A percentile compares a stretch with the other conserved stretches of the same genome.
Conservation (phyloP, 1,284 basidiomycete genomes). For the Austroboletus olivaceoglutinosus region DNA sequence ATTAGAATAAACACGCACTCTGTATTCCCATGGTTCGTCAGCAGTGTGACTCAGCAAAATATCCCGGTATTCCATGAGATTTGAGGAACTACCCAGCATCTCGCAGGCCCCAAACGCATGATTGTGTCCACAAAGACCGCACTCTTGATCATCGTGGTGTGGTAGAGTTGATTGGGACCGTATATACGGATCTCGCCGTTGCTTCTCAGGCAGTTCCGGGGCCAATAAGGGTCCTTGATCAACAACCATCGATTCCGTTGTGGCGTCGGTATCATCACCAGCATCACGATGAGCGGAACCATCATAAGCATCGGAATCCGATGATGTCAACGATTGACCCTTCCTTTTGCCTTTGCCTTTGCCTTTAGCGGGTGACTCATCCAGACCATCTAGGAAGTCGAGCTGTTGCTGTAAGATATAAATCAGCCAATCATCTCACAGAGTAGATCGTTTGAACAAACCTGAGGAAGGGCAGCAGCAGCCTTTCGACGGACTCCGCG, state of each 20-base stretch:
- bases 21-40: slow-evolving; percentile 61
- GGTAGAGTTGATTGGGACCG: slow-evolving; percentile 17
- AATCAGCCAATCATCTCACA: slow-evolving; percentile 3
- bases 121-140: slow-evolving; percentile 59
- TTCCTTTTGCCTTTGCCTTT: slow-evolving; percentile 31
- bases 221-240: slow-evolving; percentile 2
- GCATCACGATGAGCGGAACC: slow-evolving; percentile 13
- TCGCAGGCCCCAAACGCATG: slow-evolving; percentile 54
- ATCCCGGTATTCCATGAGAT: slow-evolving; percentile 65
- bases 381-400: slow-evolving; percentile 30
- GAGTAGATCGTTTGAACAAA: slow-evolving; percentile 23
- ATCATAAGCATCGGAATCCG: slow-evolving; percentile 34
- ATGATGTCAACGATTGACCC: slow-evolving; percentile 23
- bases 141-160: slow-evolving; percentile 31
- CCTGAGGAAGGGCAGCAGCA: slow-evolving; percentile 56
- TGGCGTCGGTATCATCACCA: slow-evolving; percentile 26
- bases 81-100: slow-evolving; percentile 64
- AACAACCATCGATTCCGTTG: slow-evolving; percentile 22
- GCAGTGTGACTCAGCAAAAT: slow-evolving; percentile 59
- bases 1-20: slow-evolving; percentile 43
- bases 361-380: slow-evolving; percentile 25
- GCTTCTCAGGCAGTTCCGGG: slow-evolving; percentile 10
- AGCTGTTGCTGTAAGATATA: slow-evolving; percentile 29
- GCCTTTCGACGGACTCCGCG: slow-evolving; percentile 71
- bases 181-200: slow-evolving; percentile 6